These are phyloP conservation scores for Helicocarpus griseus DNA, from an alignment of 2,329 filamentous ascomycete species.

Conservation along the genomic window DNA sequence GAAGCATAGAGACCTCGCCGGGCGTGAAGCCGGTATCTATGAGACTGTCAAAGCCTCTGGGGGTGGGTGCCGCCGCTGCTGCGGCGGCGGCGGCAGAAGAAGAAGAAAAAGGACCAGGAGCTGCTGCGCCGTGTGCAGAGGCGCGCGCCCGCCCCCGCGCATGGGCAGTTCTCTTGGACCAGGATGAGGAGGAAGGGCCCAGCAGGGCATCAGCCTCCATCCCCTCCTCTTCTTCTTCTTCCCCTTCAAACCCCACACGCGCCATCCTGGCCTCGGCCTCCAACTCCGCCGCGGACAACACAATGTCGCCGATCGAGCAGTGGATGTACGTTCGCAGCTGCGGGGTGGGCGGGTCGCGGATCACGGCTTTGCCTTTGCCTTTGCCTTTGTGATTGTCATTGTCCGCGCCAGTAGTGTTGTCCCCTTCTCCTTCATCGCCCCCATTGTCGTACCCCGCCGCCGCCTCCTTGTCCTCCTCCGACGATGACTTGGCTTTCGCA, in stretches of 20 bases:
- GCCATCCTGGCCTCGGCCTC: slow-evolving; percentile 49
- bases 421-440: not conserved
- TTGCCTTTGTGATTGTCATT: slow-evolving; percentile 10
- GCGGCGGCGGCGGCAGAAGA: not conserved
- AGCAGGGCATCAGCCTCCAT: not conserved
- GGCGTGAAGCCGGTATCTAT: slow-evolving; percentile 70
- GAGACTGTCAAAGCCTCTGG: slow-evolving; percentile 80
- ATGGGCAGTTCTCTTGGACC: no score
- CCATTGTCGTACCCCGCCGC: not conserved
- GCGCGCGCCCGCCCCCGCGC: no score
- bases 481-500: slow-evolving; percentile 16
- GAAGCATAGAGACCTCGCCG: slow-evolving; percentile 72
- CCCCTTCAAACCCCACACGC: slow-evolving; percentile 18
- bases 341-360: slow-evolving; percentile 34
- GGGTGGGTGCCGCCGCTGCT: slow-evolving; percentile 20
- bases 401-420: no score
- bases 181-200: no score
- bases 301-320: slow-evolving; percentile 75
- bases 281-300: slow-evolving; percentile 60
- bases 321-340: slow-evolving; percentile 69
- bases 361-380: slow-evolving; percentile 55
- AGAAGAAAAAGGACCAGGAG: not conserved
- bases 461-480: slow-evolving; percentile 11
- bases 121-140: not conserved
- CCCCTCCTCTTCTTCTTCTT: not conserved